Evolutionary conservation across 257 asterid genomes (phyloP).

Genomic region (Rhazya stricta): DNA sequence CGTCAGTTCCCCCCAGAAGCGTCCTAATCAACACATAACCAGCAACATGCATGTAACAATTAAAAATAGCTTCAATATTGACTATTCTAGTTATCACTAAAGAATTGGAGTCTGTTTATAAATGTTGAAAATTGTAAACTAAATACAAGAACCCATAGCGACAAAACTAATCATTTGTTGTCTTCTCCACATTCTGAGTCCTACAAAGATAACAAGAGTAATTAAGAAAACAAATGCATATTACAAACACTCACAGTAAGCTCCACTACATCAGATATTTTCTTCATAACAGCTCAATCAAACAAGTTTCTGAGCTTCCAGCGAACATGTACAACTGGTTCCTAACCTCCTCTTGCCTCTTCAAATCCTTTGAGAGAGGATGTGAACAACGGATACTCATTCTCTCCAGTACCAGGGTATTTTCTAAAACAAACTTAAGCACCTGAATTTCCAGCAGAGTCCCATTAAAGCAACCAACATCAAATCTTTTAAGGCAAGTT

Average conservation of each 20-base stretch:
- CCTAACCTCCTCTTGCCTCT: slow-evolving; percentile 9
- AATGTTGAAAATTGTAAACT: not conserved
- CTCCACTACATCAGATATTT: not conserved
- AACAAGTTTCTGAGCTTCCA: not conserved
- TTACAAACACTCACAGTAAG: not conserved
- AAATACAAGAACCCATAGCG: not conserved
- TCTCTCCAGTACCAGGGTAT: not conserved
- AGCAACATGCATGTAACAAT: not conserved
- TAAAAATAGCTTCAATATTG: not conserved
- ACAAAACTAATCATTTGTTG: not conserved
- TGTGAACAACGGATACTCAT: not conserved
- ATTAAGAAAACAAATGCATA: not conserved
- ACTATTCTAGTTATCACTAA: not conserved
- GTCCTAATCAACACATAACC: not conserved
- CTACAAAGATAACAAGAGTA: not conserved
- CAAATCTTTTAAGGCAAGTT: not conserved
- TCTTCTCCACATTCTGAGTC: not conserved
- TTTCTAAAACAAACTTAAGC: slow-evolving; percentile 3
- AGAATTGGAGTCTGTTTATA: not conserved
- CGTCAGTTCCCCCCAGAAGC: not conserved
- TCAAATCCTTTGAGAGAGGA: slow-evolving; percentile 3
- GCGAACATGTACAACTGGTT: not conserved
- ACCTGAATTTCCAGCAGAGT: not conserved
- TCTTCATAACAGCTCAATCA: not conserved
- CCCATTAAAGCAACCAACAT: not conserved